Percentiles rank a stretch among this genome's conserved stretches.
Evolutionary conservation across 306 rosid genomes (phyloP).

Genomic region (Arachis stenosperma): DNA sequence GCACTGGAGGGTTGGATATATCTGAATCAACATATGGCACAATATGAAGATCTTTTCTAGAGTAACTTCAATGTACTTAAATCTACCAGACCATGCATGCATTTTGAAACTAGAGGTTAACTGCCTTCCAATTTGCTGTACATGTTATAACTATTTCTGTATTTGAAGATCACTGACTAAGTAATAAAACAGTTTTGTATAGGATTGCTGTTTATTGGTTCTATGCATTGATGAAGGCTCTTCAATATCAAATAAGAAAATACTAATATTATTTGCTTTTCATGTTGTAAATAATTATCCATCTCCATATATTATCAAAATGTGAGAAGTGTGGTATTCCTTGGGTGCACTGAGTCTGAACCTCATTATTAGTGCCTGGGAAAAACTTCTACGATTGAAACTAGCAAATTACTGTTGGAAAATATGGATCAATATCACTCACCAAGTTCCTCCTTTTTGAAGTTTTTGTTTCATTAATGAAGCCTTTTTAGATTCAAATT

Average conservation of each 20-base stretch:
- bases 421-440: not conserved
- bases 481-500: not conserved
- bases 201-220: not conserved
- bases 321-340: not conserved
- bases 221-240: not conserved
- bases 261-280: not conserved
- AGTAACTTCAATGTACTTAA: slow-evolving; percentile 14
- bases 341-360: not conserved
- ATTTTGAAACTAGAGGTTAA: not conserved
- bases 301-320: not conserved
- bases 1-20: not conserved
- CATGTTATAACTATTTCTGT: not conserved
- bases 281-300: not conserved
- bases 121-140: not conserved
- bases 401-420: not conserved
- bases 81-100: not conserved
- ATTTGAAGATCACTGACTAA: not conserved
- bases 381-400: not conserved
- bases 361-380: not conserved
- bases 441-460: not conserved
- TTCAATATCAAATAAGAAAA: slow-evolving; percentile 4
- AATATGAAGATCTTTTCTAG: not conserved
- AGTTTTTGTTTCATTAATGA: slow-evolving; percentile 1
- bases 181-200: not conserved
- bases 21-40: not conserved